Conservation (phyloP, 257 asterid species). For the Salvia miltiorrhiza region DNA sequence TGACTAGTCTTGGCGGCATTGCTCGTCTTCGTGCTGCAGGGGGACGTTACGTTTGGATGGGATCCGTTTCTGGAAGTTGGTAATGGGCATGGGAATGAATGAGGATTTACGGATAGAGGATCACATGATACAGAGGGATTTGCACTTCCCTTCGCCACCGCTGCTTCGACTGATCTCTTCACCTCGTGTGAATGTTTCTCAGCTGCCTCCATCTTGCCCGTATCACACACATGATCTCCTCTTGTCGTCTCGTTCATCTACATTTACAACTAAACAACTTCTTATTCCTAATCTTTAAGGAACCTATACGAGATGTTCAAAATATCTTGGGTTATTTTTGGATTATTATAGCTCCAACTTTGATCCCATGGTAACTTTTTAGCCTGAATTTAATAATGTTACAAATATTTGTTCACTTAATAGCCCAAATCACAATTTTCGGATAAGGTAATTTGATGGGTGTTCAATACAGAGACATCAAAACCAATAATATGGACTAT, state of each 20-base stretch:
- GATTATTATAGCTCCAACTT: too few species aligned
- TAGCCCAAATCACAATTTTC: too few species aligned
- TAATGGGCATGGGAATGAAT: slow-evolving; percentile 12
- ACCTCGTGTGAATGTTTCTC: neutral
- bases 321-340: too few species aligned
- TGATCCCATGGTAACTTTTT: too few species aligned
- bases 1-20: slow-evolving; percentile 12
- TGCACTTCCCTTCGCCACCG: slow-evolving; percentile 8
- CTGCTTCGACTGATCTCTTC: slow-evolving; percentile 18
- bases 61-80: slow-evolving; percentile 22
- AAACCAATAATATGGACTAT: too few species aligned
- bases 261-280: neutral
- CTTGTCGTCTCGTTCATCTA: slow-evolving; percentile 37
- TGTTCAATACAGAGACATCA: too few species aligned
- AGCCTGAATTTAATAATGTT: too few species aligned
- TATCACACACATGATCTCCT: slow-evolving; percentile 28
- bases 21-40: slow-evolving; percentile 9
- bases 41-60: slow-evolving; percentile 2
- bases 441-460: too few species aligned
- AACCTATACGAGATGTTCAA: too few species aligned
- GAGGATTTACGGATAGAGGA: neutral
- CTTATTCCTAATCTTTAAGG: too few species aligned
- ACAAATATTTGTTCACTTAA: too few species aligned
- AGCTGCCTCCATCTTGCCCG: slow-evolving; percentile 28
- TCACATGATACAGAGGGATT: slow-evolving; percentile 2